phyloP scores from a whole-genome alignment of 1,284 basidiomycete species.

The Heimioporus punctisporus region DNA sequence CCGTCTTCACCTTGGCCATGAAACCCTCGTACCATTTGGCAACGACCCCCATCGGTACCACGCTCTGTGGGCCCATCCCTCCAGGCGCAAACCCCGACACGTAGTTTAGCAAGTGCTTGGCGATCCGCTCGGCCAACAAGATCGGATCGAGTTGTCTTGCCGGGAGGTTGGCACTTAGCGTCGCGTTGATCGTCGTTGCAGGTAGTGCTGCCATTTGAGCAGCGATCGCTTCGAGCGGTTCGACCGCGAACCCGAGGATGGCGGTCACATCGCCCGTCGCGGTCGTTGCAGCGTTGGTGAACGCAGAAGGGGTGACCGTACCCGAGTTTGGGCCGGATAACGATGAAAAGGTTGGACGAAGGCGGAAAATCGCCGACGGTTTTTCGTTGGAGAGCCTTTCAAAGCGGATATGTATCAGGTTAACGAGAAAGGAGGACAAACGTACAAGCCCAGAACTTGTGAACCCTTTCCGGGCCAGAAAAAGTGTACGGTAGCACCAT shows the following conservation, averaged over 20 bases:
- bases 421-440: not conserved
- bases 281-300: conserved; percentile 43
- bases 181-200: conserved; percentile 35
- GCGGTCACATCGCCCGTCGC: conserved; percentile 56
- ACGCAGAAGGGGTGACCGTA: conserved; percentile 53
- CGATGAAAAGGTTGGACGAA: conserved; percentile 68
- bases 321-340: conserved; percentile 45
- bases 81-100: conserved; percentile 72
- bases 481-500: conserved; percentile 89
- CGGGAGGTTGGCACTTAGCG: conserved; percentile 19
- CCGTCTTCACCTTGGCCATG: conserved; percentile 69
- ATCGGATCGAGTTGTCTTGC: conserved; percentile 36
- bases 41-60: conserved; percentile 77
- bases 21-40: conserved; percentile 86
- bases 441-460: conserved; percentile 87
- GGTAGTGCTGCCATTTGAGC: conserved; percentile 54
- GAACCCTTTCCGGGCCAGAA: conserved; percentile 91
- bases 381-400: conserved; percentile 93
- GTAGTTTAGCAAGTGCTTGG: conserved; percentile 84
- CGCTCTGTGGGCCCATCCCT: conserved; percentile 59
- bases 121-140: conserved; percentile 63
- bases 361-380: conserved; percentile 90
- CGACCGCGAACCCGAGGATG: conserved; percentile 72
- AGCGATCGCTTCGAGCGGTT: conserved; percentile 62
- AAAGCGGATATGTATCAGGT: too few species aligned